Conservation (phyloP, 2,329 filamentous ascomycete genomes). For the Hymenoscyphus infarciens region DNA sequence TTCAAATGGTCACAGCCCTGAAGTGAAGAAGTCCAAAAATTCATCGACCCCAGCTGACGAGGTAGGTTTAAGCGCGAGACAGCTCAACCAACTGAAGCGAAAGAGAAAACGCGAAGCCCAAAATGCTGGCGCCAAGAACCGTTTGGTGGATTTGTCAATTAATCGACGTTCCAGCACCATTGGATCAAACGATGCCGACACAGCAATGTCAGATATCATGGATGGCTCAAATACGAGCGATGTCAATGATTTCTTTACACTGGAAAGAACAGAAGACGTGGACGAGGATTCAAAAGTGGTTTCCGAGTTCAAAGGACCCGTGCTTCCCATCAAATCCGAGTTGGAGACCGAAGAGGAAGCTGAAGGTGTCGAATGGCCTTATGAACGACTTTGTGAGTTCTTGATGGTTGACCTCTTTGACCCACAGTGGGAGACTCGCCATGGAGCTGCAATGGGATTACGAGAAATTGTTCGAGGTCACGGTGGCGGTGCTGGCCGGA, state of each 20-base stretch:
- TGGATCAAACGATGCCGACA: constrained; percentile 23
- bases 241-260: constrained; percentile 80
- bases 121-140: constrained; percentile 83
- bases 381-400: constrained; percentile 89
- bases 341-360: constrained; percentile 74
- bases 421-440: constrained; percentile 87
- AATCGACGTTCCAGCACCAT: constrained; percentile 39
- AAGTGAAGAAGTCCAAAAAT: constrained; percentile 35
- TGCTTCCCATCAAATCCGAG: constrained; percentile 78
- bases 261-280: constrained; percentile 71
- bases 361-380: constrained; percentile 86
- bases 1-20: constrained; percentile 40
- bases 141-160: constrained; percentile 82
- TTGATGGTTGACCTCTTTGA: constrained; percentile 93
- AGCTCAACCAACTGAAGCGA: constrained; percentile 90
- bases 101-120: constrained; percentile 90
- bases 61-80: constrained; percentile 77
- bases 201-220: constrained; percentile 54
- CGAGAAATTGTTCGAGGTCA: constrained; percentile 91
- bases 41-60: constrained; percentile 52
- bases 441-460: constrained; percentile 92
- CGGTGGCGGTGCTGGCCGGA: constrained; percentile 79
- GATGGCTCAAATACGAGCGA: constrained; percentile 57
- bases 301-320: constrained; percentile 87
- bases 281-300: constrained; percentile 93